Evolutionary conservation across 352 stramenopile species (phyloP).

Genomic region (Pythium dissotocum): DNA sequence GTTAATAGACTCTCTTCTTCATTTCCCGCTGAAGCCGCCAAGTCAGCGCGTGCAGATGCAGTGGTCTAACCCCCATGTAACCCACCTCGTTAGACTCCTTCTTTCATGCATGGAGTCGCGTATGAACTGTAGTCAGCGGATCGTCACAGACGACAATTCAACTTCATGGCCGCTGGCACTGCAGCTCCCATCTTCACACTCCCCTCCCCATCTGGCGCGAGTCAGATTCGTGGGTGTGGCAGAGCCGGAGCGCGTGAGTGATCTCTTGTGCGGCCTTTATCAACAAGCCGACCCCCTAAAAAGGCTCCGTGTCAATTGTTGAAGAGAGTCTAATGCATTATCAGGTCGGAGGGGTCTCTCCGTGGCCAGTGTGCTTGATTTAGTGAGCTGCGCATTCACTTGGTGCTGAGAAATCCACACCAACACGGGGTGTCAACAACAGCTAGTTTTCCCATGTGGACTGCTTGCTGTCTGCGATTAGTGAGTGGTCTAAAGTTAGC

Average conservation of each 20-base stretch:
- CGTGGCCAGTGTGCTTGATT: background rate
- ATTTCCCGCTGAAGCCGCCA: background rate
- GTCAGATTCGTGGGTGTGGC: background rate
- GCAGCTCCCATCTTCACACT: background rate
- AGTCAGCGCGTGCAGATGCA: too few relatives aligned
- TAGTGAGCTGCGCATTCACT: background rate
- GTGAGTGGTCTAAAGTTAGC: background rate
- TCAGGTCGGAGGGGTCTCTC: background rate
- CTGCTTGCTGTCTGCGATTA: too few relatives aligned
- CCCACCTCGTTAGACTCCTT: too few relatives aligned
- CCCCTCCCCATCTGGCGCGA: background rate
- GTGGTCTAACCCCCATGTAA: too few relatives aligned
- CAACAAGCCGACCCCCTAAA: background rate
- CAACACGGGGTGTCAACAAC: too few relatives aligned
- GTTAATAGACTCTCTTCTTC: background rate
- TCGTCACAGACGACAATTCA: background rate
- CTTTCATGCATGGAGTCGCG: too few relatives aligned
- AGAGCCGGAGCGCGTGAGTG: constrained; percentile 8
- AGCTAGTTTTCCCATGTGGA: background rate
- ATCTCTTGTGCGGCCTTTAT: constrained; percentile 3
- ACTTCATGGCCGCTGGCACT: background rate
- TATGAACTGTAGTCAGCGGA: too few relatives aligned
- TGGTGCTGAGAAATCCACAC: background rate
- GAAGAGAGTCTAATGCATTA: background rate
- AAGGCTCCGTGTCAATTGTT: background rate